Evolutionary conservation across 1,139 yeast species (phyloP).

Genomic region (Meyerozyma smithsonii): DNA sequence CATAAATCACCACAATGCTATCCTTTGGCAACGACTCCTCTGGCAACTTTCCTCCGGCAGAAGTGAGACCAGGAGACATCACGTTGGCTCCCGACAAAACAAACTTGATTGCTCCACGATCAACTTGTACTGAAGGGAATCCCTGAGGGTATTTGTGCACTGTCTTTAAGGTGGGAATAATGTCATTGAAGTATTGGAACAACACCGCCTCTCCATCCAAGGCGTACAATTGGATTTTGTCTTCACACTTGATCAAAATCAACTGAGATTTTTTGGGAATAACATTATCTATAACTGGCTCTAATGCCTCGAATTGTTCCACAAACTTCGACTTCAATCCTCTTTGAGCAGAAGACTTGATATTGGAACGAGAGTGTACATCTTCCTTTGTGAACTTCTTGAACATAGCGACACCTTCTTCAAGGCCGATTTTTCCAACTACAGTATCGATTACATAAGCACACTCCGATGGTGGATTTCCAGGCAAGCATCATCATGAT

Average conservation of each 20-base stretch:
- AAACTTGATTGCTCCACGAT: constrained; percentile 94
- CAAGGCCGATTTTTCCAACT: neutral
- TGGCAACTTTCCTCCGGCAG: constrained; percentile 83
- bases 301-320: constrained; percentile 66
- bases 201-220: constrained; percentile 71
- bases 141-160: constrained; percentile 80
- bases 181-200: constrained; percentile 80
- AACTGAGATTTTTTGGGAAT: constrained; percentile 92
- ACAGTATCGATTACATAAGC: constrained; percentile 1
- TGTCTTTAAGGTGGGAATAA: constrained; percentile 70
- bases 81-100: constrained; percentile 92
- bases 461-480: neutral
- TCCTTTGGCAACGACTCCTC: constrained; percentile 62
- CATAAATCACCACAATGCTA: constrained; percentile 73
- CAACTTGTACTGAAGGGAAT: constrained; percentile 87
- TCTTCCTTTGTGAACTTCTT: constrained; percentile 81
- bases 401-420: constrained; percentile 31
- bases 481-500: no score
- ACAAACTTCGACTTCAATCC: constrained; percentile 71
- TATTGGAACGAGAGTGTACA: constrained; percentile 83
- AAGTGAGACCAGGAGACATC: constrained; percentile 96
- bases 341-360: constrained; percentile 89
- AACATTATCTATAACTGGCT: constrained; percentile 70
- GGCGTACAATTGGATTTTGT: constrained; percentile 74
- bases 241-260: constrained; percentile 81